Base-by-base conservation (phyloP, 2,329 filamentous ascomycete species). In the Neonectria sp. region DNA sequence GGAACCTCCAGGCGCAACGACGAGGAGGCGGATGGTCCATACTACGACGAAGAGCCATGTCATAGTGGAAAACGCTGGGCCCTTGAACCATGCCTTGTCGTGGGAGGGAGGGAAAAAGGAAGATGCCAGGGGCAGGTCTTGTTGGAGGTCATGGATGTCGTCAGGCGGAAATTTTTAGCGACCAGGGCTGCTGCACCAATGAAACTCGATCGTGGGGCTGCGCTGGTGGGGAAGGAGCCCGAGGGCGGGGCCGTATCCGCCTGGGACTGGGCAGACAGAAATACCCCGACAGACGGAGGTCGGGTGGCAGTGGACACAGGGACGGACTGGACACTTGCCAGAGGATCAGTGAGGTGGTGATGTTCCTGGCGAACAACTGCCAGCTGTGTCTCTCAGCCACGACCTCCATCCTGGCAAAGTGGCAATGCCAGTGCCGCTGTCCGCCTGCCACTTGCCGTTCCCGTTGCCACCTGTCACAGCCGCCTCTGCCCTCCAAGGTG, bases 91-190 rank as follows among this genome's bases (percentile, higher is more conserved):
- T 60, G 73, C 46, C 57, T 67, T 55, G 49, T 51, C 45, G 55
- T 65, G 62, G 55, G 56, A 51, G 49, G 21, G 35, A 59, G 6
- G 52, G 49, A 58, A 60, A 45, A 60, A 59, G 29, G 49, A 43
- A 62, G 37, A 52, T 46, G 55, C 60, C 56, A 67, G 68, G 53
- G 43, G 71, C 63, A 66, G 37, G 58, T 43, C 45, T 55, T 46
- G 57, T 66, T 55, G 63, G 31, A 60, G 65, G 63, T 53, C 53
- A 60, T 65, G 63, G 68, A 73, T 69, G 63, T 68, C 61, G 63
- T 67, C 67, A 75, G 67, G 69, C 68, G 69, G 73, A 60, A 71
- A 69, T 72, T 73, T 68, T 65, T 74, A 65, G 71, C 66, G 55
- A 66, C 69, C 60, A 68, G 68, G 71, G 66, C 64, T 63, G 13